A percentile compares a stretch with the other conserved stretches of the same genome.
Conservation (phyloP, 2,329 filamentous ascomycete species). For the Metarhizium guizhouense region DNA sequence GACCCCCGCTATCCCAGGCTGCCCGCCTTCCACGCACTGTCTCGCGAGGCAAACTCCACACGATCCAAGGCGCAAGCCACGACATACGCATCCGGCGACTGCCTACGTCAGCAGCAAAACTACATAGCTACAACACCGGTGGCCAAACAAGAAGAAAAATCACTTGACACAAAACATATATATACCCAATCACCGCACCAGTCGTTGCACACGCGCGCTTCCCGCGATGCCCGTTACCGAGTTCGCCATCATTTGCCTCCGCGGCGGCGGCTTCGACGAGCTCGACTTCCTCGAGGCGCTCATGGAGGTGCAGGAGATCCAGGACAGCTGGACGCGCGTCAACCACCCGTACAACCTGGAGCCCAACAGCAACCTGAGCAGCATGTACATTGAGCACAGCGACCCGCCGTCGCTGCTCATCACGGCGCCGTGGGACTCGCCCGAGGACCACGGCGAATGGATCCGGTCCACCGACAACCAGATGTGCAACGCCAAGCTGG, state of each 20-base stretch:
- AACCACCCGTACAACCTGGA: constrained; percentile 25
- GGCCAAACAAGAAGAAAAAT: no score
- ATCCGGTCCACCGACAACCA: constrained; percentile 32
- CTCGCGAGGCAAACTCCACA: no score
- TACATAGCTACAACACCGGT: no score
- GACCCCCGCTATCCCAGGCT: no score
- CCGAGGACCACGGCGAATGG: constrained; percentile 33
- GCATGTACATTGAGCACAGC: constrained; percentile 24
- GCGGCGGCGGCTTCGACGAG: constrained; percentile 16
- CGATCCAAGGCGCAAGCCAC: background rate
- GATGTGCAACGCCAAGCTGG: constrained; percentile 23
- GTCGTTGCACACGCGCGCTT: background rate
- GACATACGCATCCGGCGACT: background rate
- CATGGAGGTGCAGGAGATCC: constrained; percentile 22
- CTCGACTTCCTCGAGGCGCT: constrained; percentile 24
- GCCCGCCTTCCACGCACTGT: no score
- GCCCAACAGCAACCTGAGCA: constrained; percentile 24
- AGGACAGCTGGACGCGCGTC: constrained; percentile 17
- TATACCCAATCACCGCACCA: background rate
- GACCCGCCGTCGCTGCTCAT: constrained; percentile 31
- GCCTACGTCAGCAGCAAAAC: background rate
- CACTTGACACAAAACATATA: no score
- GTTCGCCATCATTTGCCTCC: constrained; percentile 26
- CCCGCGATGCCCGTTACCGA: constrained; percentile 30
- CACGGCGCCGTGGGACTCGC: constrained; percentile 35